Conservation (phyloP, 2,329 filamentous ascomycete species). For the Pseudomassariella vexata region DNA sequence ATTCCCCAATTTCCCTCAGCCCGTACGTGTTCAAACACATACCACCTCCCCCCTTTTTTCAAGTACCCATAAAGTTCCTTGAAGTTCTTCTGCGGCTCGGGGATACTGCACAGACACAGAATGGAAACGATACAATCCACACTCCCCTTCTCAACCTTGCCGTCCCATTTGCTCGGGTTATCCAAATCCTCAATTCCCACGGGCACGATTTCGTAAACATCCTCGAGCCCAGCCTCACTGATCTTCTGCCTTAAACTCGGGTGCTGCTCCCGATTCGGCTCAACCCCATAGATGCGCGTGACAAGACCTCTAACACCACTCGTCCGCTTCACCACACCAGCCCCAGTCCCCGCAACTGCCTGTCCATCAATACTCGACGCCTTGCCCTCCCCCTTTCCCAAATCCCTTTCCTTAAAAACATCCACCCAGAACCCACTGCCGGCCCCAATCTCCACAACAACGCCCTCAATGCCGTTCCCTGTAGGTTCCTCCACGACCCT, state of each 20-base stretch:
- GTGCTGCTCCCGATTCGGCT: slow-evolving; percentile 55
- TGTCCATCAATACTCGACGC: background rate
- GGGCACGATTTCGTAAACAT: slow-evolving; percentile 55
- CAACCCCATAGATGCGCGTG: slow-evolving; percentile 54
- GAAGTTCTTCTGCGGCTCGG: slow-evolving; percentile 51
- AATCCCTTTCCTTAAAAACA: slow-evolving; percentile 31
- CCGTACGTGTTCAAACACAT: slow-evolving; percentile 56
- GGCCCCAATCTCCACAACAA: slow-evolving; percentile 57
- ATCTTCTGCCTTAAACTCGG: slow-evolving; percentile 39
- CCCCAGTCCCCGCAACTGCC: background rate
- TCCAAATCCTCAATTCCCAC: slow-evolving; percentile 55
- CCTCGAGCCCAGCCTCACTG: slow-evolving; percentile 44
- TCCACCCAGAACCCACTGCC: slow-evolving; percentile 57
- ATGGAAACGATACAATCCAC: slow-evolving; percentile 56
- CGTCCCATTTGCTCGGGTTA: slow-evolving; percentile 33
- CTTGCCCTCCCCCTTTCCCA: background rate
- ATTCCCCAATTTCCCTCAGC: slow-evolving; percentile 32
- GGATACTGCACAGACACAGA: slow-evolving; percentile 59
- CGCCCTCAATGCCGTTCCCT: slow-evolving; percentile 37
- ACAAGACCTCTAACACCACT: slow-evolving; percentile 17
- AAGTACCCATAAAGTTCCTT: slow-evolving; percentile 49
- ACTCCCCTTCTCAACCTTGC: slow-evolving; percentile 41
- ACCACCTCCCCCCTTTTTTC: slow-evolving; percentile 58
- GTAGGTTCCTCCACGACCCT: slow-evolving; percentile 24
- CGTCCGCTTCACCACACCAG: slow-evolving; percentile 4